Percentiles rank a stretch among this genome's conserved stretches.
These are phyloP conservation scores for Allium fistulosum DNA, from an alignment of 106 monocot genomes.

Conservation along the genomic window DNA sequence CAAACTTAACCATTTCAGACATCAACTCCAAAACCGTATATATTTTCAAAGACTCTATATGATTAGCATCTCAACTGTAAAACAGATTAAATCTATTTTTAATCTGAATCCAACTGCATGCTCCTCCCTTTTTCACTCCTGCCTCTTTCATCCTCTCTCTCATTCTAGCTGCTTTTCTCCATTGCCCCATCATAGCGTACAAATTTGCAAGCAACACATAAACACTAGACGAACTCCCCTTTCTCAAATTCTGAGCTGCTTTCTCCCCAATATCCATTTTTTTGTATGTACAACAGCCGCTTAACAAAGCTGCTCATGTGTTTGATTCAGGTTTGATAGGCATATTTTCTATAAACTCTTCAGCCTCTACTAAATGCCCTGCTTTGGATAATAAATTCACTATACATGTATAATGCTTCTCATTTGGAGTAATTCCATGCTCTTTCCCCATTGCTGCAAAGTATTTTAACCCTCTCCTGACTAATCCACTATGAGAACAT, in stretches of 20 bases:
- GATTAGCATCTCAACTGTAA: slow-evolving; percentile 36
- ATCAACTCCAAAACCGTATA: slow-evolving; percentile 40
- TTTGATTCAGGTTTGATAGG: slow-evolving; percentile 34
- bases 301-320: slow-evolving; percentile 47
- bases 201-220: too few species aligned
- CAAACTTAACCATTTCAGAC: slow-evolving; percentile 19
- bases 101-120: slow-evolving; percentile 45
- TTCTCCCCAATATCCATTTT: slow-evolving; percentile 40
- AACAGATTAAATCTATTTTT: slow-evolving; percentile 32
- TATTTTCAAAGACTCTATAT: slow-evolving; percentile 25
- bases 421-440: slow-evolving; percentile 25
- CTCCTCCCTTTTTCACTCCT: slow-evolving; percentile 38
- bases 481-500: slow-evolving; percentile 47
- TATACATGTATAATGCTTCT: slow-evolving; percentile 46
- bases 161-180: too few species aligned
- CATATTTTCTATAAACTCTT: slow-evolving; percentile 31
- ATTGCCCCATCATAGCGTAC: too few species aligned
- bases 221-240: slow-evolving; percentile 17
- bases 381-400: slow-evolving; percentile 51
- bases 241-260: slow-evolving; percentile 27
- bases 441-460: slow-evolving; percentile 47
- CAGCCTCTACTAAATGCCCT: slow-evolving; percentile 42
- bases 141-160: slow-evolving; percentile 28
- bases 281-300: slow-evolving; percentile 27
- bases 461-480: slow-evolving; percentile 37